A percentile compares a stretch with the other conserved stretches of the same genome.
Evolutionary conservation across 345 rosid species (phyloP).

Genomic region (Bruguiera sexangula): DNA sequence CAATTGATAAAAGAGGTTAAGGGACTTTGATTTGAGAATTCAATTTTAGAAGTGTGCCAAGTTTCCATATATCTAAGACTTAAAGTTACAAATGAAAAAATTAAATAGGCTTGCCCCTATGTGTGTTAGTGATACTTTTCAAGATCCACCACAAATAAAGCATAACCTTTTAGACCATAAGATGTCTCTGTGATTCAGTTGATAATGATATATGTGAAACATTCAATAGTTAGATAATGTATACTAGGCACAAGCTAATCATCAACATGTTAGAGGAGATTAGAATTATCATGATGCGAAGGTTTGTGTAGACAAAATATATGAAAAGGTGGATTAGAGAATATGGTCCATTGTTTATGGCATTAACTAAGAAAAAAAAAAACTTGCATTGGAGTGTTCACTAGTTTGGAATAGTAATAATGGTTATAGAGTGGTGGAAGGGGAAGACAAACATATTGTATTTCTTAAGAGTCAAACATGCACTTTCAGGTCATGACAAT

Average conservation of each 20-base stretch:
- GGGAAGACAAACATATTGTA: background rate
- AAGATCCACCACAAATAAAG: background rate
- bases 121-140: too few relatives aligned
- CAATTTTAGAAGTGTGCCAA: too few relatives aligned
- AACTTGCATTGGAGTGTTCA: background rate
- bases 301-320: background rate
- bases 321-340: background rate
- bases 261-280: background rate
- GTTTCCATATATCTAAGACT: too few relatives aligned
- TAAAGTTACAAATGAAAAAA: too few relatives aligned
- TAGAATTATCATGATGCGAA: background rate
- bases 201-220: background rate
- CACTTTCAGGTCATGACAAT: background rate
- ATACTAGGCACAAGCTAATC: background rate
- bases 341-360: background rate
- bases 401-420: background rate
- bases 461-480: background rate
- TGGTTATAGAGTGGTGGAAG: background rate
- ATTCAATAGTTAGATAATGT: background rate
- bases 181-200: too few relatives aligned
- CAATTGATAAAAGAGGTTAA: too few relatives aligned
- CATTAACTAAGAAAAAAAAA: background rate
- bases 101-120: too few relatives aligned
- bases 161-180: background rate
- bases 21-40: too few relatives aligned